Percentiles rank a stretch among this genome's conserved stretches.
Evolutionary conservation across 1,139 yeast species (phyloP).

Genomic region (Kodamaea suecica): DNA sequence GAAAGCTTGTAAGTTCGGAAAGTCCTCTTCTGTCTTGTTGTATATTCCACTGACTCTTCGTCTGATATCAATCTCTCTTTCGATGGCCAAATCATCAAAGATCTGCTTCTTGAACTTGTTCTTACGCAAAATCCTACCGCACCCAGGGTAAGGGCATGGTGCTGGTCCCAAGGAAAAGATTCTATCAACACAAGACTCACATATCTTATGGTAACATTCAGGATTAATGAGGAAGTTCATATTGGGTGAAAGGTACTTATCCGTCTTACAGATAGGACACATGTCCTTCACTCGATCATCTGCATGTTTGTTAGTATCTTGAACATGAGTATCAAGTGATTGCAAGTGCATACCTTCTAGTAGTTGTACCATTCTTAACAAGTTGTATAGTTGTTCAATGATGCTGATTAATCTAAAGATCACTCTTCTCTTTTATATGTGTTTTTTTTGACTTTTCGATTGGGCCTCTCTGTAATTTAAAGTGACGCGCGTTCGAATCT

Average conservation of each 20-base stretch:
- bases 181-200: constrained; percentile 94
- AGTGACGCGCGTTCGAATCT: too few relatives aligned
- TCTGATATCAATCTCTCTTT: constrained; percentile 88
- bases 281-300: constrained; percentile 60
- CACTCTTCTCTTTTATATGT: neutral
- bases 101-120: constrained; percentile 88
- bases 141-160: constrained; percentile 90
- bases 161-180: constrained; percentile 94
- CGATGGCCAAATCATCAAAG: constrained; percentile 86
- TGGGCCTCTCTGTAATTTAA: too few relatives aligned
- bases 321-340: neutral
- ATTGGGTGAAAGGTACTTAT: constrained; percentile 88
- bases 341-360: constrained; percentile 10
- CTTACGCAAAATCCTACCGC: constrained; percentile 83
- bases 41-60: constrained; percentile 72
- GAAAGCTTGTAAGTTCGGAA: constrained; percentile 53
- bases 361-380: constrained; percentile 4
- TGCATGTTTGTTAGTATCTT: constrained; percentile 9
- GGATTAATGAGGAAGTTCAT: constrained; percentile 91
- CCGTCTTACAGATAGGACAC: constrained; percentile 98
- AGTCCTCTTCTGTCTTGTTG: constrained; percentile 79
- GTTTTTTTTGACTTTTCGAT: neutral
- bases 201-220: constrained; percentile 95
- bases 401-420: constrained; percentile 1
- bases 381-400: neutral